Evolutionary conservation across 768 basidiomycete species (phyloP).

Genomic region (Phylloporus sp.): DNA sequence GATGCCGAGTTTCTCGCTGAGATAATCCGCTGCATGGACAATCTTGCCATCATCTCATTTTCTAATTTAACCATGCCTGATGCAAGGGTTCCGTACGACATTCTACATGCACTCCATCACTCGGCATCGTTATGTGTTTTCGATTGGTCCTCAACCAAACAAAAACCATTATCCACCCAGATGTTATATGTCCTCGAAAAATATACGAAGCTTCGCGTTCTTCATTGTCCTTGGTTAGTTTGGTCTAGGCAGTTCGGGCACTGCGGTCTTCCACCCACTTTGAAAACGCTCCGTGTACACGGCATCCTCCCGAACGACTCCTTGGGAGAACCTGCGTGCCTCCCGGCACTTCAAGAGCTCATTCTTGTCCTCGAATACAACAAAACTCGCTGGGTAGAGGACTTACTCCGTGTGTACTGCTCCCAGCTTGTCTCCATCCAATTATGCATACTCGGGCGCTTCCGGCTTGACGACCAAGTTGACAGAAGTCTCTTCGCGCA

Average conservation of each 20-base stretch:
- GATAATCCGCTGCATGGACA: conserved; percentile 15
- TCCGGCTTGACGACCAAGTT: conserved; percentile 21
- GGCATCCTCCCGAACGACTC: no score
- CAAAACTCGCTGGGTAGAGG: conserved; percentile 1
- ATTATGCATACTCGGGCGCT: neutral
- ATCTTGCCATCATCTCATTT: conserved; percentile 22
- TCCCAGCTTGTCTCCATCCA: conserved; percentile 18
- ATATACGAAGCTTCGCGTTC: conserved; percentile 15
- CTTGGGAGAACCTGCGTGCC: no score
- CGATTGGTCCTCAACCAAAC: conserved; percentile 9
- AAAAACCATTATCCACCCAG: neutral
- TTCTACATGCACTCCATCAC: conserved; percentile 14
- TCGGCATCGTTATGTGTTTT: conserved; percentile 20
- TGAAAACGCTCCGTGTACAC: conserved; percentile 15
- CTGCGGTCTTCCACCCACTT: conserved; percentile 3
- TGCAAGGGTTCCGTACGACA: neutral
- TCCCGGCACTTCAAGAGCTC: conserved; percentile 14
- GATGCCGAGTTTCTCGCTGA: conserved; percentile 7
- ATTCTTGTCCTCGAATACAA: no score
- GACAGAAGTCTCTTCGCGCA: conserved; percentile 6
- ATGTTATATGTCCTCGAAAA: conserved; percentile 5
- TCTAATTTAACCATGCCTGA: neutral
- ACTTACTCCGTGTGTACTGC: conserved; percentile 11
- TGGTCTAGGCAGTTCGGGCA: conserved; percentile 6
- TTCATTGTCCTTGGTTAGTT: conserved; percentile 6